These are phyloP conservation scores for Trypanosomatidae sp. DNA, from an alignment of 208 protist species.

Conservation along the genomic window DNA sequence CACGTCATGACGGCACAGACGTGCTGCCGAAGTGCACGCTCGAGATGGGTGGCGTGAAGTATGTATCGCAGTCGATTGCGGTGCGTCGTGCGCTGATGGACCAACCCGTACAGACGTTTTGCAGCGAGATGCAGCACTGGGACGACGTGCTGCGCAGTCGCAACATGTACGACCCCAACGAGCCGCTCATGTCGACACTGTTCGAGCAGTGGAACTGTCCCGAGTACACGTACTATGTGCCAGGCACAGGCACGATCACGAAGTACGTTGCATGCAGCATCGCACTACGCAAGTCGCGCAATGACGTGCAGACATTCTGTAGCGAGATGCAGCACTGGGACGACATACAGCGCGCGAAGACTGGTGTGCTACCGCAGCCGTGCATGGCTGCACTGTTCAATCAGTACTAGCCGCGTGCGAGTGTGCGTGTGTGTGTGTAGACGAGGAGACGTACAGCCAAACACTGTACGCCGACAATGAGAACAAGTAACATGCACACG, in stretches of 20 bases:
- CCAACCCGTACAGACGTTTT: slow-evolving; percentile 16
- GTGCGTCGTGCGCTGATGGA: slow-evolving; percentile 6
- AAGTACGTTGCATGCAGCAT: slow-evolving; percentile 9
- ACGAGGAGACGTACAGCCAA: too few relatives aligned
- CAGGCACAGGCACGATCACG: slow-evolving; percentile 6
- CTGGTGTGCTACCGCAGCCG: slow-evolving; percentile 3
- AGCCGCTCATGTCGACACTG: slow-evolving; percentile 8
- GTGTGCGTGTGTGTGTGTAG: too few relatives aligned
- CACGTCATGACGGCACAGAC: not conserved
- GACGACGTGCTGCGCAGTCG: slow-evolving; percentile 30
- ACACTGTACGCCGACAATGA: too few relatives aligned
- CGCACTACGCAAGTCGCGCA: slow-evolving; percentile 5
- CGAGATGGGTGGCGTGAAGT: slow-evolving; percentile 2
- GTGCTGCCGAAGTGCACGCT: slow-evolving; percentile 2
- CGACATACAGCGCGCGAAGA: slow-evolving; percentile 10
- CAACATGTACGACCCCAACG: slow-evolving; percentile 5
- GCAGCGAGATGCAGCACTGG: slow-evolving; percentile 67
- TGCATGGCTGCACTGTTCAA: slow-evolving; percentile 12
- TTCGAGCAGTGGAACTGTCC: slow-evolving; percentile 9
- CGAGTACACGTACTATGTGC: slow-evolving; percentile 7
- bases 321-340: slow-evolving; percentile 47
- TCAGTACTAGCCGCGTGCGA: too few relatives aligned
- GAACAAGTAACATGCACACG: too few relatives aligned
- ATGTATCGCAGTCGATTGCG: slow-evolving; percentile 5
- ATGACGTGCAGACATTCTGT: slow-evolving; percentile 15